These are phyloP conservation scores for Plasmodium gallinaceum DNA, from an alignment of 169 alveolate genomes.

Conservation along the genomic window DNA sequence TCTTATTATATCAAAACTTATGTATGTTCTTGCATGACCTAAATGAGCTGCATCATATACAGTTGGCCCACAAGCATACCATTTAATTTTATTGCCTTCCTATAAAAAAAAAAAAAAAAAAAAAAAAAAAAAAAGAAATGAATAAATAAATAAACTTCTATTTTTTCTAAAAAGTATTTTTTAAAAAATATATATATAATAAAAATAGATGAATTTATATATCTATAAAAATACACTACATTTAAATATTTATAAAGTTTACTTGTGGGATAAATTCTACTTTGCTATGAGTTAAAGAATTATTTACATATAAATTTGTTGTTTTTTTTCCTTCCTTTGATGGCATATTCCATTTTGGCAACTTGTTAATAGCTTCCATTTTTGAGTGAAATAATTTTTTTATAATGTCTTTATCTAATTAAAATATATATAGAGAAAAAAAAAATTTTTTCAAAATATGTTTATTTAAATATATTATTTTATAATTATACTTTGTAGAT, in stretches of 20 bases:
- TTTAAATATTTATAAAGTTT: slow-evolving; percentile 7
- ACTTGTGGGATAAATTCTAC: slow-evolving; percentile 88
- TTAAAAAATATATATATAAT: background rate
- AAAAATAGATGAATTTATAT: background rate
- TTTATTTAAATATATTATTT: too few species aligned
- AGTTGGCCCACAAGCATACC: slow-evolving; percentile 97
- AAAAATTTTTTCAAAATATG: background rate
- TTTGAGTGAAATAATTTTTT: slow-evolving; percentile 23
- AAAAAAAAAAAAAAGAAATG: background rate
- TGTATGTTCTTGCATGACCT: slow-evolving; percentile 99
- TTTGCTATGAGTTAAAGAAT: slow-evolving; percentile 83
- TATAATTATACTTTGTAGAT: too few species aligned
- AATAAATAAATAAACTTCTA: background rate
- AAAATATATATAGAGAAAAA: background rate
- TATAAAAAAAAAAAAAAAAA: slow-evolving; percentile 14
- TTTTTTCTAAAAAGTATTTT: background rate
- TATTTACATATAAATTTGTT: slow-evolving; percentile 80
- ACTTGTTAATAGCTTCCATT: slow-evolving; percentile 57
- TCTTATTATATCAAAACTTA: slow-evolving; percentile 96
- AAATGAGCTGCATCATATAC: slow-evolving; percentile 98
- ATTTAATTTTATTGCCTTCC: slow-evolving; percentile 89
- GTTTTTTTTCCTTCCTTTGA: slow-evolving; percentile 80
- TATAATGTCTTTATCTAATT: slow-evolving; percentile 22
- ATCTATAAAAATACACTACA: background rate
- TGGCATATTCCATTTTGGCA: slow-evolving; percentile 84